Evolutionary conservation across 2,329 filamentous ascomycete genomes (phyloP).

Genomic region (Phyllosticta citribraziliensis): DNA sequence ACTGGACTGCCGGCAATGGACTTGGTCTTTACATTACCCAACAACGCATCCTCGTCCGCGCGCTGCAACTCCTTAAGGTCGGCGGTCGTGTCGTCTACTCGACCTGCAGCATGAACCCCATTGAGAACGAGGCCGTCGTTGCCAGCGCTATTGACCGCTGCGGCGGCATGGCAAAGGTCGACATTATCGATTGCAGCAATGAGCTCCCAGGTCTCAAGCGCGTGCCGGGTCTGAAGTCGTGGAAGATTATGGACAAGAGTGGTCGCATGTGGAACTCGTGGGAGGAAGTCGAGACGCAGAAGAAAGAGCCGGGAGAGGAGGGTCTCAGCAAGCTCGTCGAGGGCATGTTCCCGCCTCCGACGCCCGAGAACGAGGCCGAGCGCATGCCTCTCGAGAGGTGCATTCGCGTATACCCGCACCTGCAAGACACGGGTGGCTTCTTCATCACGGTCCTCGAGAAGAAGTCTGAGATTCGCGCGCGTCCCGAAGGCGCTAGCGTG

Average conservation of each 20-base stretch:
- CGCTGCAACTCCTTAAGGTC: conserved; percentile 90
- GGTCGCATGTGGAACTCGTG: conserved; percentile 71
- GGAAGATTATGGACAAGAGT: conserved; percentile 86
- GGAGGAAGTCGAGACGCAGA: conserved; percentile 66
- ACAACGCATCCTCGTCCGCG: conserved; percentile 78
- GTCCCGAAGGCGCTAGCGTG: conserved; percentile 2
- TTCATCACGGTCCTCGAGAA: conserved; percentile 96
- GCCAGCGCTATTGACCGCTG: conserved; percentile 82
- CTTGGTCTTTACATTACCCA: conserved; percentile 82
- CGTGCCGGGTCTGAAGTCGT: conserved; percentile 64
- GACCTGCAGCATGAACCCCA: conserved; percentile 96
- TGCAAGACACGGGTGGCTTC: conserved; percentile 94
- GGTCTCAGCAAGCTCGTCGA: conserved; percentile 61
- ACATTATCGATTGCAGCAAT: conserved; percentile 73
- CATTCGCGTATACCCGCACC: conserved; percentile 88
- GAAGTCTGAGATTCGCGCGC: conserved; percentile 59
- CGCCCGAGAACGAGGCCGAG: conserved; percentile 41
- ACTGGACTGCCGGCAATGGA: conserved; percentile 83
- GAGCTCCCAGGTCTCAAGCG: conserved; percentile 69
- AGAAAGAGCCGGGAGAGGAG: conserved; percentile 36
- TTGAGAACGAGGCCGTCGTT: conserved; percentile 92
- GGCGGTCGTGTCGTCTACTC: conserved; percentile 94
- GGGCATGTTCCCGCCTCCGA: conserved; percentile 70
- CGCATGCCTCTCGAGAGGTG: conserved; percentile 75
- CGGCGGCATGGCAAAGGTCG: conserved; percentile 70